Base-by-base conservation (phyloP, 2,329 filamentous ascomycete genomes). In the Ilyonectria sp. region DNA sequence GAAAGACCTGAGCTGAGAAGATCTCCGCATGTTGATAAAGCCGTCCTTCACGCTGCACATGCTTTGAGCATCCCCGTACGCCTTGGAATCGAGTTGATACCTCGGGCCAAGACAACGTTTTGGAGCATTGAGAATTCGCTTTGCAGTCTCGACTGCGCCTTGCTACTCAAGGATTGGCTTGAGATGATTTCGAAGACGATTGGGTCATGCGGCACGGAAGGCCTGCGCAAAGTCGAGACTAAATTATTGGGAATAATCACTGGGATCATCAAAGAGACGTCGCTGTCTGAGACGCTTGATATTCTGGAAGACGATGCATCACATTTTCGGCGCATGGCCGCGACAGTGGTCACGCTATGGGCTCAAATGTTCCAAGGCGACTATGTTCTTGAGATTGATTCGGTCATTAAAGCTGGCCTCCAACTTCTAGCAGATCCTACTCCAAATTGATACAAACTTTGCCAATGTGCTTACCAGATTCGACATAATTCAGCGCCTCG, bases 391-490 rank as follows among this genome's bases (percentile, higher is more conserved):
- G 33, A 43, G 33, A 60, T 60, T 33, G 58, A 60, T 37, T 40
- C 44, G 9, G 17, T 53, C 7, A 60, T 60, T 31, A 33, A 23
- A 31, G 47, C 35, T 8, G 47, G 58, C 2, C 47, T 60, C 4
- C 21, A 53, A 43, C 31, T 50, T n/a, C 8, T 60, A 2, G 31
- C 31, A 9, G 31, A 17, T 17, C 7, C 58, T 62, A 47, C 23
- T 62, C 59, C 4, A 62, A 40, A 49, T 26, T 55, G 17, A 62
- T 49, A 15, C 50, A 62, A 8, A 62, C 21, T 6, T 62, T 62
- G n/a, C 59, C 59, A 40, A 62, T 21, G n/a, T 55, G 50, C 6
- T 55, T 17, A 2, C 59, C 40, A 47, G 49, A 62, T 17, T 26
- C 40, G 4, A 55, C 37, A 31, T 44, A 49, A 17, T 55, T 21